phyloP scores from a whole-genome alignment of 257 asterid genomes.

The Nicotiana sylvestris region DNA sequence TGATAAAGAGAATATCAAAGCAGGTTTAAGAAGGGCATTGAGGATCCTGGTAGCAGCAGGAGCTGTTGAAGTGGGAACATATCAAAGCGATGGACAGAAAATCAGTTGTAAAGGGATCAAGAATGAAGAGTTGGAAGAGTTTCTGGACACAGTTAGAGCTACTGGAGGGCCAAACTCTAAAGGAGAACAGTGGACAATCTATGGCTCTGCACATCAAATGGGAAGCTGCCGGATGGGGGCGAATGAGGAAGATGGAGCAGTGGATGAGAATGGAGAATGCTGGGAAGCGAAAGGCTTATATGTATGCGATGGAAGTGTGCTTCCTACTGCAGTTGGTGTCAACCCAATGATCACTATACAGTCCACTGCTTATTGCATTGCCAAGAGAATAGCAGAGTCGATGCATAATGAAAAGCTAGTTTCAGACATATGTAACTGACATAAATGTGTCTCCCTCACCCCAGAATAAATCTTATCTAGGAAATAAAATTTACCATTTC shows the following conservation, averaged over 20 bases:
- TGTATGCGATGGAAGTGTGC: constrained; percentile 81
- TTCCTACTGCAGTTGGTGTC: constrained; percentile 78
- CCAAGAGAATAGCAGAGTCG: constrained; percentile 48
- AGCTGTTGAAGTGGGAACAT: constrained; percentile 87
- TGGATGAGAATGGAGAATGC: constrained; percentile 72
- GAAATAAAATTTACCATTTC: not conserved
- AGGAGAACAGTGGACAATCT: constrained; percentile 51
- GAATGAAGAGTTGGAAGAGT: constrained; percentile 56
- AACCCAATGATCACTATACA: constrained; percentile 90
- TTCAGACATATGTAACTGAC: not conserved
- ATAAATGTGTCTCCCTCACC: not conserved
- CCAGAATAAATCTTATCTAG: not conserved
- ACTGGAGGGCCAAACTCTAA: constrained; percentile 53
- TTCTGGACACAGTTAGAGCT: constrained; percentile 49
- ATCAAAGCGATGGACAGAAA: constrained; percentile 75
- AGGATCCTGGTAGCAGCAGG: constrained; percentile 78
- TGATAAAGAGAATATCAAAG: constrained; percentile 58
- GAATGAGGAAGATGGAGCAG: constrained; percentile 64
- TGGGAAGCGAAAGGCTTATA: constrained; percentile 86
- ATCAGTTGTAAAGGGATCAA: constrained; percentile 43
- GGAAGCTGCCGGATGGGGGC: constrained; percentile 83
- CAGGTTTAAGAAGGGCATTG: constrained; percentile 60
- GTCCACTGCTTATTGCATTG: constrained; percentile 73
- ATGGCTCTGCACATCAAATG: constrained; percentile 90
- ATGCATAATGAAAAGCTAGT: constrained; percentile 18